Evolutionary conservation across 1,284 basidiomycete genomes (phyloP).

Genomic region (Ustilago curta): DNA sequence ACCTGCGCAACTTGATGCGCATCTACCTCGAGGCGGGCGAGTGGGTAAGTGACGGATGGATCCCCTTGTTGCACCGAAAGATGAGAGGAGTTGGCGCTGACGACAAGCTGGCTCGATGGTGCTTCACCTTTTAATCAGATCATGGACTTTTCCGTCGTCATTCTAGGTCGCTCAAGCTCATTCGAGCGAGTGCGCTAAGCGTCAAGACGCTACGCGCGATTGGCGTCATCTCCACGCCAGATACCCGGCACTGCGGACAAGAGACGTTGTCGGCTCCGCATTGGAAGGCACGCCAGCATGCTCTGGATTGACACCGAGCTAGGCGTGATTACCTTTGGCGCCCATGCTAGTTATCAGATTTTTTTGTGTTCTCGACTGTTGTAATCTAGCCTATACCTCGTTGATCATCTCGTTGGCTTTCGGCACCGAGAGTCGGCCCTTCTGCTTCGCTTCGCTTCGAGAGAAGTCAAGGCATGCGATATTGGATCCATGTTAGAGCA

Average conservation of each 20-base stretch:
- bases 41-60: conserved; percentile 57
- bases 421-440: background rate
- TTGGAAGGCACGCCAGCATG: background rate
- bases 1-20: conserved; percentile 62
- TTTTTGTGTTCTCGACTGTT: background rate
- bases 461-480: background rate
- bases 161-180: conserved; percentile 64
- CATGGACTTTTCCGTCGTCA: conserved; percentile 66
- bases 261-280: background rate
- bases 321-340: background rate
- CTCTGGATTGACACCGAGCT: background rate
- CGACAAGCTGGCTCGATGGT: background rate
- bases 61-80: background rate
- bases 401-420: background rate
- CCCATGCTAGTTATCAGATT: background rate
- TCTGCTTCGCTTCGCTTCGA: background rate
- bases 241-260: conserved; percentile 15
- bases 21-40: conserved; percentile 67
- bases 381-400: background rate
- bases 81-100: conserved; percentile 12
- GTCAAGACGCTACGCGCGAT: no score
- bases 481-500: background rate
- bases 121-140: conserved; percentile 23
- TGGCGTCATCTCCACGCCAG: background rate
- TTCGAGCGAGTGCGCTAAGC: conserved; percentile 66